Evolutionary conservation across 805 yeast species (phyloP).

Genomic region (Pichia exigua): DNA sequence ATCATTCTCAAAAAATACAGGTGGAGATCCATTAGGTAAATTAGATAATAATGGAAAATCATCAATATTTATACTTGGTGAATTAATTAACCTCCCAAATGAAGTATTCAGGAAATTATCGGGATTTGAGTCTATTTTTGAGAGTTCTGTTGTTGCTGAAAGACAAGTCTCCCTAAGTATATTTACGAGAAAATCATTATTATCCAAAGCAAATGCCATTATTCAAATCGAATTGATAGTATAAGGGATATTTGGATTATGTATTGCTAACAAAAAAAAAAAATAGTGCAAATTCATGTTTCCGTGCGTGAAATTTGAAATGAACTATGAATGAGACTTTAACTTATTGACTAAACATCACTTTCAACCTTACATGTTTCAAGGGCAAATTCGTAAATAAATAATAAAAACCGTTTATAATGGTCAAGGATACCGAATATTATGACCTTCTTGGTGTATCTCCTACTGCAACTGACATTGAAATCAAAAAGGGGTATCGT

Average conservation of each 20-base stretch:
- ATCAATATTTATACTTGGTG: background rate
- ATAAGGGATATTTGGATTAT: background rate
- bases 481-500: constrained; percentile 73
- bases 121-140: background rate
- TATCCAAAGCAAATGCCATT: background rate
- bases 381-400: background rate
- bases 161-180: background rate
- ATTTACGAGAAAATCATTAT: background rate
- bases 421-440: constrained; percentile 72
- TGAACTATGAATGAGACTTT: background rate
- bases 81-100: background rate
- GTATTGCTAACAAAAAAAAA: too few species aligned
- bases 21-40: background rate
- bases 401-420: constrained; percentile 15
- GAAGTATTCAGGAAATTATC: background rate
- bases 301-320: background rate
- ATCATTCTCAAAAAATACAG: background rate
- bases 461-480: constrained; percentile 51
- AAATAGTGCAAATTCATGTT: background rate
- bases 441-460: constrained; percentile 59
- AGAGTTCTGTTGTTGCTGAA: background rate
- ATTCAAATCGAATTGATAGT: background rate
- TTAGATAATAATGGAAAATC: background rate
- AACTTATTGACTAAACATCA: background rate
- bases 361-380: background rate